Conservation (phyloP, 768 basidiomycete genomes). For the Sarcomyxa edulis region DNA sequence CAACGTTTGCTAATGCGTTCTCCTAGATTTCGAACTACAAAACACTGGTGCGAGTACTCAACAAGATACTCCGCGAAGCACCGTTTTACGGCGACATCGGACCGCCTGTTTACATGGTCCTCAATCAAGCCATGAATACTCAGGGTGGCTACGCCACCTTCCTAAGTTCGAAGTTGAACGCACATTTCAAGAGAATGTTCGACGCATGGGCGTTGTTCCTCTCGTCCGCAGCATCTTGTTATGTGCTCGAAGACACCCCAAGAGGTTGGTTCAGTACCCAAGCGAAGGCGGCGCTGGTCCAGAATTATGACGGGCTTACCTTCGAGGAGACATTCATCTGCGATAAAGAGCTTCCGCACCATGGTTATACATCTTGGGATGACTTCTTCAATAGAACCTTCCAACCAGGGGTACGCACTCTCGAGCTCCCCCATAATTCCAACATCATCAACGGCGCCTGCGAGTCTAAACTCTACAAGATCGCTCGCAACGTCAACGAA, state of each 20-base stretch:
- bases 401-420: conserved; percentile 33
- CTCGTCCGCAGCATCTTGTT: conserved; percentile 31
- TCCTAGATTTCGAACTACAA: conserved; percentile 33
- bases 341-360: conserved; percentile 30
- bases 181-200: conserved; percentile 40
- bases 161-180: conserved; percentile 39
- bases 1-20: conserved; percentile 3
- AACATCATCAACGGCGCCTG: conserved; percentile 44
- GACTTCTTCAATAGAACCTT: conserved; percentile 49
- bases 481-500: conserved; percentile 30
- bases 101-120: conserved; percentile 40
- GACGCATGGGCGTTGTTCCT: conserved; percentile 46
- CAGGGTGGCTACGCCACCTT: conserved; percentile 25
- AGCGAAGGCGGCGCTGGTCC: conserved; percentile 6
- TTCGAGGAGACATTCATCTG: conserved; percentile 37
- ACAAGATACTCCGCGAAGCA: conserved; percentile 36
- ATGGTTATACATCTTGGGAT: conserved; percentile 48
- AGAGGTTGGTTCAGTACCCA: conserved; percentile 42
- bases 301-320: conserved; percentile 7
- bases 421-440: conserved; percentile 19
- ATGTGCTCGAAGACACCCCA: conserved; percentile 29
- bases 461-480: conserved; percentile 45
- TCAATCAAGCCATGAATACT: conserved; percentile 35
- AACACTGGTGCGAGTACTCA: conserved; percentile 33
- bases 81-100: conserved; percentile 37